Percentiles rank a stretch among this genome's conserved stretches.
These are phyloP conservation scores for Ophiocordyceps sinensis DNA, from an alignment of 2,329 filamentous ascomycete species.

Conservation along the genomic window DNA sequence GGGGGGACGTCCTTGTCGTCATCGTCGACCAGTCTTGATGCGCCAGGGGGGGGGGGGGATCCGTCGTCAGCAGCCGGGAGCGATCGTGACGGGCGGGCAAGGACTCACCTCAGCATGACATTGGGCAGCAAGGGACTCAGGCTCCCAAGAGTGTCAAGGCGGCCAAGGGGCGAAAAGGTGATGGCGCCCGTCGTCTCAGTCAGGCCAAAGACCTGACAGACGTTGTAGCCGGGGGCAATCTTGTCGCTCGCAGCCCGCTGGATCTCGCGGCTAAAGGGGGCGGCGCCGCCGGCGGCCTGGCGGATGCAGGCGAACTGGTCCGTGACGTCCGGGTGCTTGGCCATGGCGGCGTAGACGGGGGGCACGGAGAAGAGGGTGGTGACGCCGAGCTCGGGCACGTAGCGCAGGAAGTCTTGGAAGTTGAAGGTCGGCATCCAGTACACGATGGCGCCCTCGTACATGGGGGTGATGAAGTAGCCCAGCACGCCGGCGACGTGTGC, in stretches of 20 bases:
- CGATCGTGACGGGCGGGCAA: too few relatives aligned
- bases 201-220: conserved; percentile 43
- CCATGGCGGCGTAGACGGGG: conserved; percentile 44
- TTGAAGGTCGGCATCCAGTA: conserved; percentile 53
- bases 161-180: conserved; percentile 26
- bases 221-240: conserved; percentile 23
- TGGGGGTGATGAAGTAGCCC: conserved; percentile 25
- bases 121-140: conserved; percentile 20
- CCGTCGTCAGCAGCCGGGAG: conserved; percentile 2
- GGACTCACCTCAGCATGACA: conserved; percentile 11
- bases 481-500: conserved; percentile 32
- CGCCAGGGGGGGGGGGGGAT: not conserved
- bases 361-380: conserved; percentile 45
- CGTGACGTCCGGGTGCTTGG: conserved; percentile 38
- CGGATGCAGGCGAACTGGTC: conserved; percentile 38
- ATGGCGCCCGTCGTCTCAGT: conserved; percentile 39
- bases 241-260: conserved; percentile 35
- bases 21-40: conserved; percentile 22
- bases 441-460: conserved; percentile 28
- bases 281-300: conserved; percentile 36
- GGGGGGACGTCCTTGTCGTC: conserved; percentile 22
- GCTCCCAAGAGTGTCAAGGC: conserved; percentile 29
- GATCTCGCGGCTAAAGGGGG: conserved; percentile 39
- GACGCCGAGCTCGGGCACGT: conserved; percentile 33
- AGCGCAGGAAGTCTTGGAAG: conserved; percentile 37